Base-by-base conservation (phyloP, 1,284 basidiomycete species). In the Heterobasidion parviporum region DNA sequence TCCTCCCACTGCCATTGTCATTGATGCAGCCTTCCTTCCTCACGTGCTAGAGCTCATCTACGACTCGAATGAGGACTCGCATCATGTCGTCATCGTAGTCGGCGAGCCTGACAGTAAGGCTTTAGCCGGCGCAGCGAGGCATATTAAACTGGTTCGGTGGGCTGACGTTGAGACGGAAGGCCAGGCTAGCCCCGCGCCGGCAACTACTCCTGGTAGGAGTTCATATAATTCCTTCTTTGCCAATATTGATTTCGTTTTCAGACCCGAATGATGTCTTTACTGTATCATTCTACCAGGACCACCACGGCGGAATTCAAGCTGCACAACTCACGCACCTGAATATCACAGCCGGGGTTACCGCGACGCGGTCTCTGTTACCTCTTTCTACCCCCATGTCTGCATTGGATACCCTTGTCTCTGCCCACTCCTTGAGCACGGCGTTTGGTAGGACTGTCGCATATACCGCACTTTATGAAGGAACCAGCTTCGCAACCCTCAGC, bases 311-410 rank as follows among this genome's bases (percentile, higher is more conserved):
- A 50, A 63, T 85, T 8, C 79, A 79, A 58, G 85, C 78, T 34
- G 79, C 78, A 7, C 82, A 83, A 56, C 70, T 92, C 46, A 88
- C 87, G 0, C 89, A 92, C 64, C 80, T 87, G 63, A 90, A 89
- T 60, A 66, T 91, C 56, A 91, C 87, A 2, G 86, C 89, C 10
- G 89, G 86, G 48, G 83, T 90, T n/a, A 79, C 86, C 2, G 85
- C 86, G 3, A 74, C 79, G 18, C 82, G 84, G 49, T 76, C 79
- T 6, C 67, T 91, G 32, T 76, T 92, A 53, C 87, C 89, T 2
- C 68, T 80, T 14, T 79, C 83, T 15, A 79, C 78, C 54, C 74
- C 78, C 0, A 64, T 90, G 12, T 82, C 86, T 7, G 71, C 81
- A 2, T 67, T 87, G 50, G 89, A 92, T 66, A 89, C 86, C 1